Percentiles rank a stretch among this genome's conserved stretches.
Evolutionary conservation across 345 rosid species (phyloP).

Genomic region (Punica granatum): DNA sequence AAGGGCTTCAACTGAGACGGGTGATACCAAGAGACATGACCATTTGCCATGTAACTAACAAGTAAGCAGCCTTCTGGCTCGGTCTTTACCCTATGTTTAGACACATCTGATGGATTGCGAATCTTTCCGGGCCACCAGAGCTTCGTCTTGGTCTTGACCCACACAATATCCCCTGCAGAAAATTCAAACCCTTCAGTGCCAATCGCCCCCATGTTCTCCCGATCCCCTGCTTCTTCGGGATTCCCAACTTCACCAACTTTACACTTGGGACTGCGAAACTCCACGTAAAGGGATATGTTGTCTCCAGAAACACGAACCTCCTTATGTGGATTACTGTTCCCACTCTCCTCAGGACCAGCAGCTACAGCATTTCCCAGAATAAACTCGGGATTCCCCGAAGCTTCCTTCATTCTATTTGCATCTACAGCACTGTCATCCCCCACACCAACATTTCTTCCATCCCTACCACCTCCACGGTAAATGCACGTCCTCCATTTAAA

Average conservation of each 20-base stretch:
- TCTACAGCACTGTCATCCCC: not conserved
- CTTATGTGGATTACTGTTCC: not conserved
- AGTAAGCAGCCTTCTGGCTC: conserved; percentile 23
- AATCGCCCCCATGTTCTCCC: conserved; percentile 10
- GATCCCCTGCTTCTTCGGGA: not conserved
- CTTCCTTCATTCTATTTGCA: not conserved
- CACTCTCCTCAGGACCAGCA: not conserved
- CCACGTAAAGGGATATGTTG: conserved; percentile 6
- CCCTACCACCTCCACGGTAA: not conserved
- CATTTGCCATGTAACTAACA: conserved; percentile 45
- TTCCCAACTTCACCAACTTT: conserved; percentile 3
- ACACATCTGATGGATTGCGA: conserved; percentile 30
- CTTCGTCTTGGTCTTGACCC: conserved; percentile 52
- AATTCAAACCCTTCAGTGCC: conserved; percentile 22
- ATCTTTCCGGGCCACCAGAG: conserved; percentile 95
- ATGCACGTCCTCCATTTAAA: not conserved
- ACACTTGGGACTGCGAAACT: not conserved
- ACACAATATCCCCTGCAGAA: conserved; percentile 63
- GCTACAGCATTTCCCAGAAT: not conserved
- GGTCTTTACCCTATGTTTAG: conserved; percentile 16
- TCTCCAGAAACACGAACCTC: not conserved
- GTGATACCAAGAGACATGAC: conserved; percentile 42
- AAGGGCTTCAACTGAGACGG: conserved; percentile 62
- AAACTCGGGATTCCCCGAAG: not conserved
- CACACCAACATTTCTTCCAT: not conserved